These are phyloP conservation scores for Multifurca ochricompacta DNA, from an alignment of 768 basidiomycete species.

Conservation along the genomic window DNA sequence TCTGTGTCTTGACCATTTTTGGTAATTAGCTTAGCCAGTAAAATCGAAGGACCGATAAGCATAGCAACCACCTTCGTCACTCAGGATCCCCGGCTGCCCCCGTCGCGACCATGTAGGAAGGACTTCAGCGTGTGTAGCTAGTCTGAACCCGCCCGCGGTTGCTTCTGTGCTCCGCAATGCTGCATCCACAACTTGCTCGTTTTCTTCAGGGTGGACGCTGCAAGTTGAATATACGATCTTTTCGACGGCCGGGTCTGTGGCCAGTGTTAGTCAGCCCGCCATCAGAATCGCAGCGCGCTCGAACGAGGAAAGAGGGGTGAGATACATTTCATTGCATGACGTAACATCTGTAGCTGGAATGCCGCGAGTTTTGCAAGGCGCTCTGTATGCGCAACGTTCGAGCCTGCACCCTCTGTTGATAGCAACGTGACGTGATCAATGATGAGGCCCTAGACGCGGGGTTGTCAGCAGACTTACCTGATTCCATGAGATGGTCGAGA, in stretches of 20 bases:
- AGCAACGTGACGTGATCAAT: constrained; percentile 9
- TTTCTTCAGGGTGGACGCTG: constrained; percentile 83
- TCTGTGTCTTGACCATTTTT: constrained; percentile 30
- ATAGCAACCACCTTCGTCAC: constrained; percentile 17
- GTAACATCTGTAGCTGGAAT: constrained; percentile 88
- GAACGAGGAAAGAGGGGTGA: neutral
- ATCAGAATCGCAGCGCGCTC: neutral
- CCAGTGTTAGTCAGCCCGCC: neutral
- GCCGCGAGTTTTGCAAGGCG: constrained; percentile 76
- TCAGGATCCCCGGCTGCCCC: constrained; percentile 62
- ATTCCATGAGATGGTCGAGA: constrained; percentile 72
- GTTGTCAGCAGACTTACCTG: constrained; percentile 42
- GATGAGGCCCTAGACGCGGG: neutral
- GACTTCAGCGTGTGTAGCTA: constrained; percentile 61
- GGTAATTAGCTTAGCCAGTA: neutral
- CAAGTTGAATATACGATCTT: constrained; percentile 98
- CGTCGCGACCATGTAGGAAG: constrained; percentile 79
- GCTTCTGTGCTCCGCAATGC: constrained; percentile 72
- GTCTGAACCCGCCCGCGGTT: constrained; percentile 44
- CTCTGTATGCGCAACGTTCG: constrained; percentile 46
- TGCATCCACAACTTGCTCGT: constrained; percentile 81
- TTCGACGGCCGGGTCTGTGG: constrained; percentile 61
- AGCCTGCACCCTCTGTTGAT: constrained; percentile 41
- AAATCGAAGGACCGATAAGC: neutral
- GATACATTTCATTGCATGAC: constrained; percentile 92